Base-by-base conservation (phyloP, 1,284 basidiomycete genomes). In the Xanthoconium separans region DNA sequence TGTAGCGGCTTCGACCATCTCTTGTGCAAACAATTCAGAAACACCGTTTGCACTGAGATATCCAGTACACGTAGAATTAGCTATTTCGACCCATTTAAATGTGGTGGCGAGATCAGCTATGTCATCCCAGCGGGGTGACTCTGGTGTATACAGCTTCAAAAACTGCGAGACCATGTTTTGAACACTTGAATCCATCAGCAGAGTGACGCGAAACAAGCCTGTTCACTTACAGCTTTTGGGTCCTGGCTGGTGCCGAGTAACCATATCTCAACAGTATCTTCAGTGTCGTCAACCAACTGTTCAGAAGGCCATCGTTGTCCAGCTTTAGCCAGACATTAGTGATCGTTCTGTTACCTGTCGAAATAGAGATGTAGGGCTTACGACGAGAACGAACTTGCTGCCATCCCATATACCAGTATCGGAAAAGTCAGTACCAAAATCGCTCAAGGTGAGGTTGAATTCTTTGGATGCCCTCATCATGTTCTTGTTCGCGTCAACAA, bases 371-470 rank as follows among this genome's bases (percentile, higher is more conserved):
- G 18, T 15, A 64, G 47, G 43, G 31, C 78, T 58, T 63, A 85
- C 91, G 36, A 79, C 79, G 59, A 92, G 76, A 11, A 91, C 68
- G 52, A 95, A 82, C 40, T 83, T 64, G 56, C 81, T 72, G 0
- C 96, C 96, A 68, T 98, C 91, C 93, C 93, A 95, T 44, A 95
- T 78, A 2, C 84, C 88, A 48, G 82, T 77, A 33, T 75, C 75
- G 8, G 74, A 72, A 37, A 78, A 75, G 18, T 82, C 79, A 24
- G 79, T 77, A 16, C 75, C 75, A 58, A 87, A 85, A 48, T 78
- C 69, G 10, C 70, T 70, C 29, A 84, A 72, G 3, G 81, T 82
- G 13, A 96, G 77, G 58, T 89, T 88, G 73, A 95, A 95, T 55
- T 89, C 85, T 45, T 88, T 78, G 0, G 84, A 81, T 1, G 93